Evolutionary conservation across 305 asterid species (phyloP), one percentile per base, ranked within the genome.

Genomic region (Fraxinus velutina): DNA sequence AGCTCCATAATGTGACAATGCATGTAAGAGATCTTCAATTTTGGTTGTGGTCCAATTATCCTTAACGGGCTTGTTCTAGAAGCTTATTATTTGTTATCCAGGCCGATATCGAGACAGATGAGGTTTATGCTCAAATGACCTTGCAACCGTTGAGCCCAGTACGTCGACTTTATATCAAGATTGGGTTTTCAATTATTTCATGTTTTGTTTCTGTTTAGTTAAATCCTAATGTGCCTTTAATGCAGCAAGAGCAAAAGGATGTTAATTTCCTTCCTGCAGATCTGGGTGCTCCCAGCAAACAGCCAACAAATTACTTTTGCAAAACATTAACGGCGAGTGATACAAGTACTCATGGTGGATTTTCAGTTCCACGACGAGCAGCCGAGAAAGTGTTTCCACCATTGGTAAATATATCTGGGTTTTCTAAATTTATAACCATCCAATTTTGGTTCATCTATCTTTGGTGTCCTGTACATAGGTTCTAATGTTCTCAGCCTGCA

Each of bases 361-460:
- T 93, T 85, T 93, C 97, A 13, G 97, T 93, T 81, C 97, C 97
- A 1, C 94, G 97, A 1, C 91, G 97, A 22, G 93, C 97, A 27
- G 97, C 97, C 30, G 97, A 93, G 73, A 93, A 93, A 91, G 94
- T 93, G 77, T 93, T 93, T 82, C 97, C 97, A 73, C 97, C 92
- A 55, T 44, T 92, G 93, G 97, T 92, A 88, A 73, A 50, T 36
- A 0, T 27, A 34, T 60, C 82, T 77, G 57, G 77, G 27, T 75
- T 36, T 62, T 22, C 4, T 27, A 10, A 70, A 34, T 12, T 29
- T 1, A 19, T 22, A 60, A 10, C 4, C 29, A 5, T 10, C 33
- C 33, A 21, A 74, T 64, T 71, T 77, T 57, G 9, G 2, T 42
- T 55, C 52, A 2, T 36, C 29, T 76, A 27, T 78, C 34, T 78